These are phyloP conservation scores for Melanopsichium pennsylvanicum DNA, from an alignment of 1,284 basidiomycete genomes.

Conservation along the genomic window DNA sequence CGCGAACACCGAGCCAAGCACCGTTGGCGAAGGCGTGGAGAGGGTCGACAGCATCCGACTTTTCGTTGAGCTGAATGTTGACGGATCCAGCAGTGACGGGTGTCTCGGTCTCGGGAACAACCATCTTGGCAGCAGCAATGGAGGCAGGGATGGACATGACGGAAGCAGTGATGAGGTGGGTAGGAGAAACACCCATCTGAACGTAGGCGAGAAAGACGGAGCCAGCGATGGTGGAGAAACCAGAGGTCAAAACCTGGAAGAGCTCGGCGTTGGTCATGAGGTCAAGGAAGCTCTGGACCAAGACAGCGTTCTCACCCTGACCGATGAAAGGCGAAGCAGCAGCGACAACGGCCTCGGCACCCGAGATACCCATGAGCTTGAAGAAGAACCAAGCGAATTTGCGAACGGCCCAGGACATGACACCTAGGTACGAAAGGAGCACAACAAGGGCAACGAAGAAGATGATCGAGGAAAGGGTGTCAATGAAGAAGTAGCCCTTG, in stretches of 20 bases:
- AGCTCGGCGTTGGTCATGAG: constrained; percentile 87
- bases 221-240: constrained; percentile 83
- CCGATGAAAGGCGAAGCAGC: constrained; percentile 90
- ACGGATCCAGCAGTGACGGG: constrained; percentile 83
- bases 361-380: constrained; percentile 75
- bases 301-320: constrained; percentile 61
- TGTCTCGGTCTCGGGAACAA: constrained; percentile 81
- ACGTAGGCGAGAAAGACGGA: constrained; percentile 87
- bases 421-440: constrained; percentile 70
- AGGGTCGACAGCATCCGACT: constrained; percentile 71
- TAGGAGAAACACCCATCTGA: constrained; percentile 78
- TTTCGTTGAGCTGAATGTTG: constrained; percentile 76
- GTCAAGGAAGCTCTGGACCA: constrained; percentile 77
- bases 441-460: constrained; percentile 73
- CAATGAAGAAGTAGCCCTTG: constrained; percentile 59
- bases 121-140: constrained; percentile 86
- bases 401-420: constrained; percentile 56
- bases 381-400: constrained; percentile 87
- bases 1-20: constrained; percentile 82
- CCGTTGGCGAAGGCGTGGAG: constrained; percentile 89
- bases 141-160: constrained; percentile 95
- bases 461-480: constrained; percentile 71
- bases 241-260: constrained; percentile 87
- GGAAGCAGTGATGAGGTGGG: constrained; percentile 83
- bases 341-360: constrained; percentile 89